Percentiles rank a stretch among this genome's conserved stretches.
Conservation (phyloP, 2,329 filamentous ascomycete genomes). For the Cryoendolithus antarcticus region DNA sequence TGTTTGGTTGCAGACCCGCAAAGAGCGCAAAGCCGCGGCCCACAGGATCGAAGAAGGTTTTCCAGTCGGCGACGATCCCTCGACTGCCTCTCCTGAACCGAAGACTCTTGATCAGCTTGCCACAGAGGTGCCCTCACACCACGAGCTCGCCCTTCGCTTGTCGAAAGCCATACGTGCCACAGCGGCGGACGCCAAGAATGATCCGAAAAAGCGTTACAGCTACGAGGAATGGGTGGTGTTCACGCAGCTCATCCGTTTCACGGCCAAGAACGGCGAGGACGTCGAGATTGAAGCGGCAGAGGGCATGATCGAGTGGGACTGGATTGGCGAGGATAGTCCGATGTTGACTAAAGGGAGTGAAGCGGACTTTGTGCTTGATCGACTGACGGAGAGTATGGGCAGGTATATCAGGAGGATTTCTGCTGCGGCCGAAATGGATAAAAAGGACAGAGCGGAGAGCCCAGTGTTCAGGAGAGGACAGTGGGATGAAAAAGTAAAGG, state of each 20-base stretch:
- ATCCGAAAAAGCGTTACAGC: constrained; percentile 52
- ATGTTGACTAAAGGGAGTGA: constrained; percentile 52
- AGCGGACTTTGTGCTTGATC: constrained; percentile 54
- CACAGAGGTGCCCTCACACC: constrained; percentile 37
- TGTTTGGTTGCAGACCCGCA: constrained; percentile 25
- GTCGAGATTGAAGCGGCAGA: constrained; percentile 39
- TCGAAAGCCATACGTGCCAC: constrained; percentile 59
- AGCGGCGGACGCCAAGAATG: constrained; percentile 47
- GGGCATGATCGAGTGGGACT: constrained; percentile 56
- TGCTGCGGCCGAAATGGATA: background rate
- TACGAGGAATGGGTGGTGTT: constrained; percentile 86
- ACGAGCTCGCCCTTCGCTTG: constrained; percentile 48
- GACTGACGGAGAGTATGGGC: constrained; percentile 51
- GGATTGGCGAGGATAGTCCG: constrained; percentile 57
- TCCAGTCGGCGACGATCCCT: constrained; percentile 24
- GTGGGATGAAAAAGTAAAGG: no score
- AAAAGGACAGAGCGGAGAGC: no score
- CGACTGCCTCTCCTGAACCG: constrained; percentile 9
- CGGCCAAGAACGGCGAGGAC: constrained; percentile 15
- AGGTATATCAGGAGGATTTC: constrained; percentile 26
- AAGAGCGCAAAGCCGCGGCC: constrained; percentile 12
- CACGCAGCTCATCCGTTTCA: constrained; percentile 57
- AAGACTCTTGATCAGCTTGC: constrained; percentile 34
- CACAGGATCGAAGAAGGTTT: constrained; percentile 38
- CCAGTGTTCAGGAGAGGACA: no score